A percentile compares a stretch with the other conserved stretches of the same genome.
Evolutionary conservation across 257 asterid species (phyloP).

Genomic region (Leptodermis oblonga): DNA sequence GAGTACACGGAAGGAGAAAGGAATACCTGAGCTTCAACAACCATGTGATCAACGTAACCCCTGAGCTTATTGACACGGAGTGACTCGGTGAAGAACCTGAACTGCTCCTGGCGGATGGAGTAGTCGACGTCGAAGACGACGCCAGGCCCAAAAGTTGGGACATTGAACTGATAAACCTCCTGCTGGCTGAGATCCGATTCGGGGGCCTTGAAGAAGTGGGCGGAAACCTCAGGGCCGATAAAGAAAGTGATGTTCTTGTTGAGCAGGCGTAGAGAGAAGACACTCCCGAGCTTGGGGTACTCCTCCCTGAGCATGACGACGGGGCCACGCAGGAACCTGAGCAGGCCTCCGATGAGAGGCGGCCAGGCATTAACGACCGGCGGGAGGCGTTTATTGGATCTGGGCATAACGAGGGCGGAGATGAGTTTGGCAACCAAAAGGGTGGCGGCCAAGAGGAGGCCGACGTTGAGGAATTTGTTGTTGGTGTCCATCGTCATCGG

Average conservation of each 20-base stretch:
- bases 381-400: conserved; percentile 68
- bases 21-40: conserved; percentile 78
- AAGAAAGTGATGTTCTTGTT: conserved; percentile 80
- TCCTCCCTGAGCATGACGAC: conserved; percentile 80
- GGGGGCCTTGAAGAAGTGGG: conserved; percentile 91
- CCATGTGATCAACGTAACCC: conserved; percentile 85
- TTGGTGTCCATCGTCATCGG: conserved; percentile 38
- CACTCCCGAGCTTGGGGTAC: conserved; percentile 92
- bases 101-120: conserved; percentile 83
- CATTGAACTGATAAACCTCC: conserved; percentile 91
- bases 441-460: conserved; percentile 65
- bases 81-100: conserved; percentile 91
- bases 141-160: conserved; percentile 95
- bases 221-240: conserved; percentile 93
- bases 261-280: conserved; percentile 62
- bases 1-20: neutral
- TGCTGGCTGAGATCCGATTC: conserved; percentile 96
- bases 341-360: conserved; percentile 65
- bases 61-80: conserved; percentile 79
- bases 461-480: conserved; percentile 51
- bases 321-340: conserved; percentile 76
- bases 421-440: conserved; percentile 59
- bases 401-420: conserved; percentile 55
- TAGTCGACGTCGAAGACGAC: conserved; percentile 96
- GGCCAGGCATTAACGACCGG: conserved; percentile 62